A percentile compares a stretch with the other conserved stretches of the same genome.
These are phyloP conservation scores for Thyridium curvatum DNA, from an alignment of 2,329 filamentous ascomycete species.

Conservation along the genomic window DNA sequence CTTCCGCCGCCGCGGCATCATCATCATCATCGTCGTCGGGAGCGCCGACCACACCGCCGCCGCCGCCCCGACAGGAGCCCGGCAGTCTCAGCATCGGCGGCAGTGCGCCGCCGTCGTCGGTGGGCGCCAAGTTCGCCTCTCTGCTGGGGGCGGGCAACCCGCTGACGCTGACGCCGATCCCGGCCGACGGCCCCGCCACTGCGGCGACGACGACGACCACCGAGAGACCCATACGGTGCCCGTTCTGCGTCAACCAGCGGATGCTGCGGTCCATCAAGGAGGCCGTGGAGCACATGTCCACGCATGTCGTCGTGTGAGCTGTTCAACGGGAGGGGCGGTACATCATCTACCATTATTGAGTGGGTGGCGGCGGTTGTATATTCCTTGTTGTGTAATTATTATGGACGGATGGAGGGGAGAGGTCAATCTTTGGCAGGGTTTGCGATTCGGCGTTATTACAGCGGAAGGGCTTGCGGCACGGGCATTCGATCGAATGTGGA, in stretches of 20 bases:
- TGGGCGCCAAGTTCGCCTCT: constrained; percentile 4
- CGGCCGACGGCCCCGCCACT: constrained; percentile 39
- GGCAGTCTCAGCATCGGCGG: constrained; percentile 6
- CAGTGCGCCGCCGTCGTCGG: constrained; percentile 9
- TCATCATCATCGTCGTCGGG: background rate
- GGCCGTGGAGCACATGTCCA: constrained; percentile 56
- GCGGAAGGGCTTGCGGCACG: too few species aligned
- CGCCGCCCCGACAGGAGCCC: constrained; percentile 6
- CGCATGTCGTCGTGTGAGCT: constrained; percentile 50
- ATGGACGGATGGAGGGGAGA: too few species aligned
- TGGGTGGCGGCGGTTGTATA: too few species aligned
- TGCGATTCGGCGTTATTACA: too few species aligned
- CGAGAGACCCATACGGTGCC: constrained; percentile 48
- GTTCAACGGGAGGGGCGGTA: background rate
- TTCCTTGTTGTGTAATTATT: too few species aligned
- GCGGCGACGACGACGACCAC: too few species aligned
- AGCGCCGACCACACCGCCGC: background rate
- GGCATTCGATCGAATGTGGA: too few species aligned
- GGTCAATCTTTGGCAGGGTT: too few species aligned
- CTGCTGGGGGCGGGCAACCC: constrained; percentile 11
- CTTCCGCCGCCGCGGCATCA: constrained; percentile 1
- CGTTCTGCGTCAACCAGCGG: constrained; percentile 55
- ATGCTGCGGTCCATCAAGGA: constrained; percentile 57
- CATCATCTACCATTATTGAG: too few species aligned
- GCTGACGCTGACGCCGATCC: constrained; percentile 49